A percentile compares a stretch with the other conserved stretches of the same genome.
Evolutionary conservation across 805 yeast genomes (phyloP).

Genomic region (Candida jianshihensis): DNA sequence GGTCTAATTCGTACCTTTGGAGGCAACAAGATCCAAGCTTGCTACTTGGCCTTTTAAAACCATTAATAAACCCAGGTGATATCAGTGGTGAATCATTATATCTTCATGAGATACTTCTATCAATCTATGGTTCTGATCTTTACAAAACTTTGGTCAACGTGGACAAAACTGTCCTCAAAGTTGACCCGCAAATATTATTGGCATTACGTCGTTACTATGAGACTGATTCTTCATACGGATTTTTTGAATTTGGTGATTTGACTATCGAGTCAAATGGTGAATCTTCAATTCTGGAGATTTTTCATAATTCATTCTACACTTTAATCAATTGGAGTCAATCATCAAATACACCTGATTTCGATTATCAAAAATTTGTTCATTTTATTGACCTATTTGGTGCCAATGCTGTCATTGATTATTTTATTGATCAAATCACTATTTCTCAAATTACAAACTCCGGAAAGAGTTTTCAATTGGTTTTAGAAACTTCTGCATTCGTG

Average conservation of each 20-base stretch:
- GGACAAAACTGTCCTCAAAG: conserved; percentile 6
- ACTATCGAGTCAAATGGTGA: neutral
- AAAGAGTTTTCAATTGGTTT: conserved; percentile 9
- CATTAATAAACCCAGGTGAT: conserved; percentile 35
- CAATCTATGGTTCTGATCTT: conserved; percentile 14
- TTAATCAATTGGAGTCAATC: conserved; percentile 20
- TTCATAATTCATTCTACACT: conserved; percentile 14
- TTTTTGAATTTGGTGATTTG: conserved; percentile 2
- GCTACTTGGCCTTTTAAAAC: conserved; percentile 31
- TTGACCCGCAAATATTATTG: conserved; percentile 15
- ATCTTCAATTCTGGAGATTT: conserved; percentile 7
- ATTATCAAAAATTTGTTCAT: conserved; percentile 11
- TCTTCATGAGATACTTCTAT: conserved; percentile 34
- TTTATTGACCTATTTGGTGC: conserved; percentile 14
- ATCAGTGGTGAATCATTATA: conserved; percentile 39
- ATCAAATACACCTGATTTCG: conserved; percentile 11
- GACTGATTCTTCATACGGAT: conserved; percentile 1
- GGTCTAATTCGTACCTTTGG: conserved; percentile 36
- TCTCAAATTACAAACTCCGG: conserved; percentile 10
- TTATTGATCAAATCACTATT: conserved; percentile 12
- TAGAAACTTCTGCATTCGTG: conserved; percentile 18
- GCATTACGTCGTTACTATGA: conserved; percentile 10
- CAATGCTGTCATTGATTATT: conserved; percentile 12
- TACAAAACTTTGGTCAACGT: conserved; percentile 9
- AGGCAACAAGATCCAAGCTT: conserved; percentile 26